A percentile compares a stretch with the other conserved stretches of the same genome.
These are phyloP conservation scores for Urochloa ruziziensis DNA, from an alignment of 176 grass and related monocot genomes.

Conservation along the genomic window DNA sequence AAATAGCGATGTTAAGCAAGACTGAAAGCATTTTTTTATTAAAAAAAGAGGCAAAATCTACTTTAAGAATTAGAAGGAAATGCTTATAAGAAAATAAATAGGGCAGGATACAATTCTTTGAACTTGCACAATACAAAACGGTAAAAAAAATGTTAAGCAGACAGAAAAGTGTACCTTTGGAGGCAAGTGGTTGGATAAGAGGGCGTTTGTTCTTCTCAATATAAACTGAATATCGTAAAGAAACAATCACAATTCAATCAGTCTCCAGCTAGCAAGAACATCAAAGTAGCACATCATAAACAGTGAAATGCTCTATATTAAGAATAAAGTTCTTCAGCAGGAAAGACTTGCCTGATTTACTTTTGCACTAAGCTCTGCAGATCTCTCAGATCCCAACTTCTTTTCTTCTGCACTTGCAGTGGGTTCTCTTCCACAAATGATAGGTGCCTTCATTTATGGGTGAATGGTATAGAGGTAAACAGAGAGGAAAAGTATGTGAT, in stretches of 20 bases:
- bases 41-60: background rate
- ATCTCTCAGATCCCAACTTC: constrained; percentile 91
- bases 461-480: constrained; percentile 11
- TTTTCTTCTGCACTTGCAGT: constrained; percentile 68
- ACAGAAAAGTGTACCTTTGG: constrained; percentile 74
- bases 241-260: constrained; percentile 34
- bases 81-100: background rate
- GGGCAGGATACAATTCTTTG: no score
- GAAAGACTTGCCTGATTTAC: constrained; percentile 77
- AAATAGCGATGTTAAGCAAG: constrained; percentile 38
- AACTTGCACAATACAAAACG: constrained; percentile 16
- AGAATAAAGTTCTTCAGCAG: constrained; percentile 1
- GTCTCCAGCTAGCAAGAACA: background rate
- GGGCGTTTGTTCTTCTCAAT: constrained; percentile 83
- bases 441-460: constrained; percentile 58
- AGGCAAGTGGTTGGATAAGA: constrained; percentile 96
- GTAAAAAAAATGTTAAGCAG: background rate
- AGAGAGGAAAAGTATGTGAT: constrained; percentile 24
- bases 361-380: constrained; percentile 84
- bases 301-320: background rate
- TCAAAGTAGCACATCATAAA: background rate
- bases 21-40: background rate
- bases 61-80: background rate
- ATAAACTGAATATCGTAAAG: constrained; percentile 83
- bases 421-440: constrained; percentile 92